phyloP scores from a whole-genome alignment of 257 asterid genomes.

The Solanum appendiculatum region DNA sequence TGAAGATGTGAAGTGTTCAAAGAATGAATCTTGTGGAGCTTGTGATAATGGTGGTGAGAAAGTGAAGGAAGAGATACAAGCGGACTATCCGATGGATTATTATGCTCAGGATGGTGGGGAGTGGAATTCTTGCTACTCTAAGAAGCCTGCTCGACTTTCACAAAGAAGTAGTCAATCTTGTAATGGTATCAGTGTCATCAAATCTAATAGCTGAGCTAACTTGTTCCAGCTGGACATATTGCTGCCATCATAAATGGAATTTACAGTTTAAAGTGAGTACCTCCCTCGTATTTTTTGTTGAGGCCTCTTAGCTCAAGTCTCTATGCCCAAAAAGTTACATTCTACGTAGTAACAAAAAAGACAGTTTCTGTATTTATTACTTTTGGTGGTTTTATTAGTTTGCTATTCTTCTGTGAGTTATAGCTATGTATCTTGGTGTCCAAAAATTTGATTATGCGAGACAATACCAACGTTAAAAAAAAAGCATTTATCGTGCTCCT shows the following conservation, averaged over 20 bases:
- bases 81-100: slow-evolving; percentile 94
- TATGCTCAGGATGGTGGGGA: slow-evolving; percentile 95
- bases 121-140: slow-evolving; percentile 79
- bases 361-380: not conserved
- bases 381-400: not conserved
- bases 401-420: not conserved
- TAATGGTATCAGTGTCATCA: not conserved
- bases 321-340: not conserved
- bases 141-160: slow-evolving; percentile 40
- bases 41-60: slow-evolving; percentile 15
- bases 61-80: slow-evolving; percentile 16
- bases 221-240: not conserved
- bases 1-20: slow-evolving; percentile 15
- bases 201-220: not conserved
- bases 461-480: not conserved
- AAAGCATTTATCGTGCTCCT: not conserved
- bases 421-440: not conserved
- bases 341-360: not conserved
- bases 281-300: not conserved
- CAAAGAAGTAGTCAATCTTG: slow-evolving; percentile 30
- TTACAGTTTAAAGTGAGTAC: not conserved
- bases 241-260: not conserved
- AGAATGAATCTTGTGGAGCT: slow-evolving; percentile 29
- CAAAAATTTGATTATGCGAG: not conserved
- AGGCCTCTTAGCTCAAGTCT: not conserved